A percentile compares a stretch with the other conserved stretches of the same genome.
Evolutionary conservation across 1,139 yeast species (phyloP).

Genomic region (Saccharomyces uvarum): DNA sequence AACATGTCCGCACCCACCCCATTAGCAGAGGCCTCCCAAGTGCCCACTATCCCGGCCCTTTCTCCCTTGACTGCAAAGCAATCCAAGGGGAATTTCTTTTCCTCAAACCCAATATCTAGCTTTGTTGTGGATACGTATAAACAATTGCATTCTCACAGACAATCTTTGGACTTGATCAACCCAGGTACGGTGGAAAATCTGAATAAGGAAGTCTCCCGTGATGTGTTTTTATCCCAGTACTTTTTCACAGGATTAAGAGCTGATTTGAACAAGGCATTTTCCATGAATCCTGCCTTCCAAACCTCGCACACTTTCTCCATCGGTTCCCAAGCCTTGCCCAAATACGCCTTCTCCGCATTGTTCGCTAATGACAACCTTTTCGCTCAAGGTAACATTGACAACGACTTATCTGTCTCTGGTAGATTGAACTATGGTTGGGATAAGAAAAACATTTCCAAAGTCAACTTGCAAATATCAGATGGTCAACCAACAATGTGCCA

Average conservation of each 20-base stretch:
- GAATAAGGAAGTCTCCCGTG: conserved; percentile 87
- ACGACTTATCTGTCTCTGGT: conserved; percentile 78
- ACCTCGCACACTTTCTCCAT: conserved; percentile 88
- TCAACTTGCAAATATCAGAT: conserved; percentile 79
- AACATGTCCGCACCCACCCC: conserved; percentile 34
- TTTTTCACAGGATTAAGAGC: conserved; percentile 96
- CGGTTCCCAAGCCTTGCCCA: conserved; percentile 82
- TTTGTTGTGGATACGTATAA: conserved; percentile 72
- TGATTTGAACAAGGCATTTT: conserved; percentile 86
- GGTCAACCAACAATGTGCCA: conserved; percentile 94
- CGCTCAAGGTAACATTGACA: conserved; percentile 87
- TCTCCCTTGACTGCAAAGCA: conserved; percentile 42
- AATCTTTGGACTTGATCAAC: conserved; percentile 70
- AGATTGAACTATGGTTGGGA: conserved; percentile 91
- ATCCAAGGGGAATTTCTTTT: conserved; percentile 55
- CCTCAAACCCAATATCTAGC: conserved; percentile 77
- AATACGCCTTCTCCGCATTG: conserved; percentile 85
- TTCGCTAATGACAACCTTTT: conserved; percentile 82
- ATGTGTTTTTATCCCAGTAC: conserved; percentile 82
- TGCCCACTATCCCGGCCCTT: conserved; percentile 54
- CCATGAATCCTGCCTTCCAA: conserved; percentile 93
- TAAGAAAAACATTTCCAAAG: conserved; percentile 68
- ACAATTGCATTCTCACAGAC: conserved; percentile 69
- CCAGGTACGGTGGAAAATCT: conserved; percentile 95
- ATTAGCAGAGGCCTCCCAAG: conserved; percentile 48